Evolutionary conservation across 1,139 yeast genomes (phyloP).

Genomic region (Keqinozyma sinolaborantium): DNA sequence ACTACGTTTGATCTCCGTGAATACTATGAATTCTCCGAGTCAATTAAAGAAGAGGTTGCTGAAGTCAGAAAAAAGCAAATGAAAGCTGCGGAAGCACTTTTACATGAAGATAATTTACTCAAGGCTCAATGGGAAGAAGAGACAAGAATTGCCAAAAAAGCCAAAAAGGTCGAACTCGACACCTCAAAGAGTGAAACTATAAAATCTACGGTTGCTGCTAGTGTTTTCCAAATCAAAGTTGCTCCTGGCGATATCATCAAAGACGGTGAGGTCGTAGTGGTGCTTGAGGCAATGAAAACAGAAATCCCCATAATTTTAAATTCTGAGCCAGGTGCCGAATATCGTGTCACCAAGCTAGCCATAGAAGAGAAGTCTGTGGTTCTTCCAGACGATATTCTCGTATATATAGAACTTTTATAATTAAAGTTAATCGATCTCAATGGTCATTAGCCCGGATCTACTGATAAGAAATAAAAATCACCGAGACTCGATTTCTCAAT

Average conservation of each 20-base stretch:
- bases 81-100: slow-evolving; percentile 2
- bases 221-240: slow-evolving; percentile 23
- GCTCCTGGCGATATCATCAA: slow-evolving; percentile 22
- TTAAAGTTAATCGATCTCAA: background rate
- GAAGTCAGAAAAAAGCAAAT: slow-evolving; percentile 1
- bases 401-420: background rate
- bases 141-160: slow-evolving; percentile 1
- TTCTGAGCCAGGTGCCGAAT: too few species aligned
- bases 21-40: slow-evolving; percentile 2
- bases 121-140: slow-evolving; percentile 5
- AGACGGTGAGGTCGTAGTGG: slow-evolving; percentile 22
- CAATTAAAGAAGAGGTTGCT: slow-evolving; percentile 1
- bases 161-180: slow-evolving; percentile 2
- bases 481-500: too few species aligned
- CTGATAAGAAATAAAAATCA: slow-evolving; percentile 1
- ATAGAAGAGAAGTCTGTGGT: slow-evolving; percentile 1
- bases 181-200: slow-evolving; percentile 1
- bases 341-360: slow-evolving; percentile 1
- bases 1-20: slow-evolving; percentile 2
- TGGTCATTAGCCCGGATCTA: background rate
- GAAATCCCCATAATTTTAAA: slow-evolving; percentile 28
- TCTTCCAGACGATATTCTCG: slow-evolving; percentile 1
- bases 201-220: slow-evolving; percentile 24
- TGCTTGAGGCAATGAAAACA: slow-evolving; percentile 42
- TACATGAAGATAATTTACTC: slow-evolving; percentile 2